These are phyloP conservation scores for Hamigera avellanea DNA, from an alignment of 495 filamentous ascomycete genomes.

Conservation along the genomic window DNA sequence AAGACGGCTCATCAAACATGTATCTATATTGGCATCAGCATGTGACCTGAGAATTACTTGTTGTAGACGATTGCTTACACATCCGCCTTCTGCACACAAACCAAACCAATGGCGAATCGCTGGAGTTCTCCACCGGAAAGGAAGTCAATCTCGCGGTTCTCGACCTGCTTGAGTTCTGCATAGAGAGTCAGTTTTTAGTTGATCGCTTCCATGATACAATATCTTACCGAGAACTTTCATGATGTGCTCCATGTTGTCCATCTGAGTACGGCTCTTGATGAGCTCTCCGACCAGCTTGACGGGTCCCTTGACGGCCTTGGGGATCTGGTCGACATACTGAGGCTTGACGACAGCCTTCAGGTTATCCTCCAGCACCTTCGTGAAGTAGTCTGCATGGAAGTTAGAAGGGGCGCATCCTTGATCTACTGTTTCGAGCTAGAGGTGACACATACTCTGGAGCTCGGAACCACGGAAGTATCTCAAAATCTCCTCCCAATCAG, in stretches of 20 bases:
- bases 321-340: slow-evolving; percentile 97
- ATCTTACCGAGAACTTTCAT: slow-evolving; percentile 62
- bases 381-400: slow-evolving; percentile 78
- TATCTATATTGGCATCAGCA: slow-evolving; percentile 41
- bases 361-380: slow-evolving; percentile 91
- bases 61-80: slow-evolving; percentile 44
- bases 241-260: slow-evolving; percentile 77
- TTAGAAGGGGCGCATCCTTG: slow-evolving; percentile 4
- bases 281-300: slow-evolving; percentile 67
- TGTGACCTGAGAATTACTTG: slow-evolving; percentile 1
- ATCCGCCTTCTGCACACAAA: slow-evolving; percentile 92
- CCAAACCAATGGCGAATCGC: slow-evolving; percentile 89
- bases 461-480: slow-evolving; percentile 97
- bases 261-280: slow-evolving; percentile 58
- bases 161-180: slow-evolving; percentile 71
- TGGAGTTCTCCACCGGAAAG: slow-evolving; percentile 97
- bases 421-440: neutral
- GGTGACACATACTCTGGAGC: slow-evolving; percentile 63
- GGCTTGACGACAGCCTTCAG: slow-evolving; percentile 96
- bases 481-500: slow-evolving; percentile 98
- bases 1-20: slow-evolving; percentile 99
- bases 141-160: slow-evolving; percentile 73
- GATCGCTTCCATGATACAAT: neutral
- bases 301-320: slow-evolving; percentile 71
- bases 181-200: slow-evolving; percentile 11